A percentile compares a stretch with the other conserved stretches of the same genome.
Conservation (phyloP, 2,329 filamentous ascomycete genomes). For the Emmonsiellopsis sp. region DNA sequence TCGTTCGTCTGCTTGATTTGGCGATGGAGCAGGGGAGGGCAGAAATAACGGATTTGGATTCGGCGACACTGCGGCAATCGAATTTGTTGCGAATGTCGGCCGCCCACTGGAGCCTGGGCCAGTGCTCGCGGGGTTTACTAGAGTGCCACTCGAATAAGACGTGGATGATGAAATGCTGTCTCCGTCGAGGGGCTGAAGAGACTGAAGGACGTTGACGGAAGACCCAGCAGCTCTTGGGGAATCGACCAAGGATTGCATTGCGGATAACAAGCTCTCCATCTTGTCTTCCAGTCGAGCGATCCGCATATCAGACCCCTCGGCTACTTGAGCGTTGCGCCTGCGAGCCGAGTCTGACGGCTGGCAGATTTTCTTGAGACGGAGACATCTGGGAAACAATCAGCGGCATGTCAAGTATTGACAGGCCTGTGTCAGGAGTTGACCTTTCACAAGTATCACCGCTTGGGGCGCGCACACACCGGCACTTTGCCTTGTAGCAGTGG, state of each 20-base stretch:
- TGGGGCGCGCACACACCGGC: slow-evolving; percentile 18
- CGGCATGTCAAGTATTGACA: neutral
- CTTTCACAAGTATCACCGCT: slow-evolving; percentile 19
- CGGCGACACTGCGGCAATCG: neutral
- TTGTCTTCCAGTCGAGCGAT: slow-evolving; percentile 29
- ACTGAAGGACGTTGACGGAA: slow-evolving; percentile 4
- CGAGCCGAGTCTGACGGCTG: slow-evolving; percentile 27
- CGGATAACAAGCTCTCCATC: slow-evolving; percentile 24
- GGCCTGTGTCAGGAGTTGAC: slow-evolving; percentile 7
- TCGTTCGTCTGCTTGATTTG: slow-evolving; percentile 13
- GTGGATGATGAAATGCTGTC: slow-evolving; percentile 3
- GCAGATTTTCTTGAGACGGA: slow-evolving; percentile 28
- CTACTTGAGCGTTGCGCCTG: slow-evolving; percentile 18
- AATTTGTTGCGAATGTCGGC: neutral
- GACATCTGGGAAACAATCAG: slow-evolving; percentile 20
- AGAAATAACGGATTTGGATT: neutral
- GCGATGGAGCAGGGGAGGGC: slow-evolving; percentile 4
- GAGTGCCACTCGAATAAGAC: neutral
- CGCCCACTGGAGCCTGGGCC: neutral
- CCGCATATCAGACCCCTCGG: slow-evolving; percentile 20
- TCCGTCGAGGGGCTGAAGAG: slow-evolving; percentile 6
- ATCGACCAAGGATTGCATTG: slow-evolving; percentile 16
- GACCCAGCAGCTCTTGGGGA: slow-evolving; percentile 8
- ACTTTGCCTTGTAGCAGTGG: slow-evolving; percentile 24
- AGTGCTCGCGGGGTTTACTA: slow-evolving; percentile 6